phyloP scores from a whole-genome alignment of 2,329 filamentous ascomycete genomes.

The Talaromyces funiculosus region DNA sequence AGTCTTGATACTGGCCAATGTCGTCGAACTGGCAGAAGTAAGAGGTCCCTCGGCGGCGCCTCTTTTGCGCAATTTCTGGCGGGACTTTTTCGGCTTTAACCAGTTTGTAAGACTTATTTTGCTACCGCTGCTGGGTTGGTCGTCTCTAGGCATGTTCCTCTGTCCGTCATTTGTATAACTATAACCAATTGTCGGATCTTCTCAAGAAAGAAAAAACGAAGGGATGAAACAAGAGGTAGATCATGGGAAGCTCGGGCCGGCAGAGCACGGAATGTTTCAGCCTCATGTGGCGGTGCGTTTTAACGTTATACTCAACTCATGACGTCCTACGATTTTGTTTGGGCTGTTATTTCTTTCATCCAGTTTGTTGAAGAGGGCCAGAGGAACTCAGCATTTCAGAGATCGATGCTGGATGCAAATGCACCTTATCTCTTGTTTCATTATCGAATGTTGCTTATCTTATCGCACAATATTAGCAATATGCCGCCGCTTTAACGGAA shows the following conservation, averaged over 20 bases:
- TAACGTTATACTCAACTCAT: neutral
- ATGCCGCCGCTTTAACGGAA: neutral
- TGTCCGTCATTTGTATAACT: neutral
- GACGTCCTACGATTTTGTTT: no score
- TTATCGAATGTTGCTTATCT: neutral
- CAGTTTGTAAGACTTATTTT: constrained; percentile 11
- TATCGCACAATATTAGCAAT: neutral
- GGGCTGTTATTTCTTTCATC: no score
- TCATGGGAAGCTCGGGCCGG: neutral
- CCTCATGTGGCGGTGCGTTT: constrained; percentile 7
- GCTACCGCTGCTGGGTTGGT: neutral
- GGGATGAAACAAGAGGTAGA: neutral
- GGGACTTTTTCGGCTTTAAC: constrained; percentile 16
- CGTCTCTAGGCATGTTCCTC: constrained; percentile 7
- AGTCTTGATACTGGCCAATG: constrained; percentile 8
- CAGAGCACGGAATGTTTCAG: constrained; percentile 3
- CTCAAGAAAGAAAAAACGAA: neutral
- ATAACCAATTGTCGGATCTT: neutral
- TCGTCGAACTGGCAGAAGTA: constrained; percentile 12
- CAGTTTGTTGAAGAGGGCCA: no score
- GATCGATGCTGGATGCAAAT: no score
- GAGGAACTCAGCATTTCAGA: no score
- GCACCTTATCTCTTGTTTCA: no score
- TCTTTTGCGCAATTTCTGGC: constrained; percentile 15
- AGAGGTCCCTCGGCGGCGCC: neutral